A percentile compares a stretch with the other conserved stretches of the same genome.
Conservation (phyloP, 2,329 filamentous ascomycete species). For the Fusarium nelsonii region DNA sequence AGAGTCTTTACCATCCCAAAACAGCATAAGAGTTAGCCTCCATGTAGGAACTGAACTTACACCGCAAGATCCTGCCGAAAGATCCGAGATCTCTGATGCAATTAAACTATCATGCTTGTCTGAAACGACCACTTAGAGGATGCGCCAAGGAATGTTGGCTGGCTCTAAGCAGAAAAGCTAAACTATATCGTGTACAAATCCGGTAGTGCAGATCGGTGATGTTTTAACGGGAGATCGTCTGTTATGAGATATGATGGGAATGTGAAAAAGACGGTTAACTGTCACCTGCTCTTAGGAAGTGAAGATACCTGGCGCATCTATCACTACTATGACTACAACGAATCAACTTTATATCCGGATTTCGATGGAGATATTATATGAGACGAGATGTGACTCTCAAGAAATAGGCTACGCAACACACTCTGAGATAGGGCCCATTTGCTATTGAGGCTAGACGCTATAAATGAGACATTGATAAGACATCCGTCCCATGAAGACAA, state of each 20-base stretch:
- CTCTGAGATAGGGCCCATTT: not conserved
- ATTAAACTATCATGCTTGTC: not conserved
- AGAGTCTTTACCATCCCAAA: not conserved
- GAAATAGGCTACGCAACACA: not conserved
- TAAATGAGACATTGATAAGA: no score
- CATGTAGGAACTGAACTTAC: not conserved
- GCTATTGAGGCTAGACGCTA: not conserved
- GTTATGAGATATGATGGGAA: not conserved
- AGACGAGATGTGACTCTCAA: not conserved
- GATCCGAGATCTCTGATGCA: constrained; percentile 4
- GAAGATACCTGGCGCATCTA: not conserved
- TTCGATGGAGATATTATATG: not conserved
- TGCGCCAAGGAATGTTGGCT: constrained; percentile 19
- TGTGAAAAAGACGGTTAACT: not conserved
- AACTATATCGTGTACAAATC: not conserved
- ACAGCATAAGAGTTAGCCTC: not conserved
- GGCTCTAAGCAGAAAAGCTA: not conserved
- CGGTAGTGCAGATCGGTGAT: not conserved
- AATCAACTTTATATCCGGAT: not conserved
- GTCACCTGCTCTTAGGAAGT: not conserved
- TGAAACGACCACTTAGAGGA: not conserved
- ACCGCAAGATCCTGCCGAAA: not conserved
- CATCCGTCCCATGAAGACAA: no score
- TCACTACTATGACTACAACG: not conserved
- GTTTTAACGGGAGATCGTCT: no score